phyloP scores from a whole-genome alignment of 164 flowering plant genomes.

The Tetrastigma voinierianum region DNA sequence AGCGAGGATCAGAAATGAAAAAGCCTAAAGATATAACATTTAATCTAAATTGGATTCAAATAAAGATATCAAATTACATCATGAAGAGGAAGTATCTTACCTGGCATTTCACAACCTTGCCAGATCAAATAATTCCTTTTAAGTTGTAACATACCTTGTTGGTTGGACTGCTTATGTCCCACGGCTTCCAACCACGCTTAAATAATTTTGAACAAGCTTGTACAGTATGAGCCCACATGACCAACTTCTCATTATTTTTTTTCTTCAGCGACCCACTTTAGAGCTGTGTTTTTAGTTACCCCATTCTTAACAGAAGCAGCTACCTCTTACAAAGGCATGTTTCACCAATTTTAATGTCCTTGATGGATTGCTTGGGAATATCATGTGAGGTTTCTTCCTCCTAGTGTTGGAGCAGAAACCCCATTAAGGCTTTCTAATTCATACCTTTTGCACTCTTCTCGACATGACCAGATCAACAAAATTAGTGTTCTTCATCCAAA shows the following conservation, averaged over 20 bases:
- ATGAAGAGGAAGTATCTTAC: no score
- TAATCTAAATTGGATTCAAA: no score
- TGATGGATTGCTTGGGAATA: constrained; percentile 9
- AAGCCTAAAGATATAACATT: no score
- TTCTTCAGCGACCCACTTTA: constrained; percentile 49
- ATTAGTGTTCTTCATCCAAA: constrained; percentile 9
- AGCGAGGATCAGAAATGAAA: no score
- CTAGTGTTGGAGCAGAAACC: constrained; percentile 5
- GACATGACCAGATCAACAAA: not conserved
- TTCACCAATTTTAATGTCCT: constrained; percentile 27
- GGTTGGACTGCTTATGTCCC: no score
- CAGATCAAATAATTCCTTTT: no score
- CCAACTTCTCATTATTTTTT: constrained; percentile 25
- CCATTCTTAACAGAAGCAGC: constrained; percentile 71
- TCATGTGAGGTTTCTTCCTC: not conserved
- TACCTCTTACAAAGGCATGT: constrained; percentile 66
- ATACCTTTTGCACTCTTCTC: constrained; percentile 1
- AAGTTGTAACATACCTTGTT: no score
- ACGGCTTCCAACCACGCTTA: no score
- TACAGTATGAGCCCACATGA: no score
- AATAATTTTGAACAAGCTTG: no score
- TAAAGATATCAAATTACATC: no score
- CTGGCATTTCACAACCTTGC: no score
- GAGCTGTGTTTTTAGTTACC: constrained; percentile 47
- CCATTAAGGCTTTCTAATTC: constrained; percentile 4